Evolutionary conservation across 1,284 basidiomycete species (phyloP), one percentile per base, ranked within the genome.

Genomic region (Apiotrichum gamsii): DNA sequence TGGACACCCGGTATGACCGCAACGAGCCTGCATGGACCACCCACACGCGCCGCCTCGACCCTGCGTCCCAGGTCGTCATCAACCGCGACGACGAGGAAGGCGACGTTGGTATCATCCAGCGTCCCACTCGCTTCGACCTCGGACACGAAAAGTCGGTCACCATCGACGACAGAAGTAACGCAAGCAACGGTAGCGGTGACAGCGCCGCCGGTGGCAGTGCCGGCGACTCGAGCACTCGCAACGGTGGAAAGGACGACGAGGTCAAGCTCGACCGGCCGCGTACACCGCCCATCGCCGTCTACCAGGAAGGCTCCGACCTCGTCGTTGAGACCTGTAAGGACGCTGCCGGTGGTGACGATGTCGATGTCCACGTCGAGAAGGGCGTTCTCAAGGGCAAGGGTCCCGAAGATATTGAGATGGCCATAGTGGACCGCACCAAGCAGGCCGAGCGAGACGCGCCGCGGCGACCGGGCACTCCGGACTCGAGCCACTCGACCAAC

Each of bases 41-140:
- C 35, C 81, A 85, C 54, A 83, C 84, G n/a, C 78, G 81, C 32
- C 76, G 81, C 19, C 80, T 90, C 29, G 73, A 75, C 1, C 67
- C 70, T 1, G 80, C 81, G 10, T 80, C 85, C 45, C 82, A 85
- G 42, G 83, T 93, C 49, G 77, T 87, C 35, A 84, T 93, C 65
- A 94, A 94, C 62, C 79, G 87, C 31, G 85, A 90, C 66, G 72
- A 72, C 52, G 65, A 65, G 35, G 67, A 67, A 20, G 68, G 67
- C 13, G 69, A 70, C 51, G 33, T 66, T 13, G 60, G 62, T 10
- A 46, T 62, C 24, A 39, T 54, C 43, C 43, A 47, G 38, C 46
- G 39, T 31, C 39, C 3, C 36, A 36, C 15, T 43, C 43, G 25
- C 23, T 29, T 34, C 25, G 35, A 32, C 13, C 30, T 43, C 24